Percentiles rank a stretch among this genome's conserved stretches.
Evolutionary conservation across 306 rosid species (phyloP).

Genomic region (Medicago arabica): DNA sequence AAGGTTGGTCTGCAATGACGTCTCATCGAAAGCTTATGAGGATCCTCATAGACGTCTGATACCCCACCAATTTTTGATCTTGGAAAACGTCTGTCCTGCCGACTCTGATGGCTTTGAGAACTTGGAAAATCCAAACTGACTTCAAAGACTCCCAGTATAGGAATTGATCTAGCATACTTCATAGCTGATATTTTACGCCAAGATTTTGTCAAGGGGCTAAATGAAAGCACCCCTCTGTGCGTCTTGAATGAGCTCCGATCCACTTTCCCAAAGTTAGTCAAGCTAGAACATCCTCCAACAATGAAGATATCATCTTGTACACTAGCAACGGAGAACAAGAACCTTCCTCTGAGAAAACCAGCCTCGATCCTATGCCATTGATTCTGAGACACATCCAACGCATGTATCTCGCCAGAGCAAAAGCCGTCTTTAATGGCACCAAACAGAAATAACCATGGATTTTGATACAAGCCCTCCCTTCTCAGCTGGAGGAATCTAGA

Average conservation of each 20-base stretch:
- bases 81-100: slow-evolving; percentile 82
- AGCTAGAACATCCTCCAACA: slow-evolving; percentile 97
- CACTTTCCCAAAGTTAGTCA: slow-evolving; percentile 83
- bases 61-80: slow-evolving; percentile 80
- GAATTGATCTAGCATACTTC: slow-evolving; percentile 88
- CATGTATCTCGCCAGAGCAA: slow-evolving; percentile 96
- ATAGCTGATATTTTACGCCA: slow-evolving; percentile 92
- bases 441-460: slow-evolving; percentile 90
- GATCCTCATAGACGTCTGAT: slow-evolving; percentile 96
- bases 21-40: slow-evolving; percentile 90
- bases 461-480: slow-evolving; percentile 79
- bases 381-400: slow-evolving; percentile 75
- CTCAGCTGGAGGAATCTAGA: slow-evolving; percentile 89
- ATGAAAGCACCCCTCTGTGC: slow-evolving; percentile 83
- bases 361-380: slow-evolving; percentile 93
- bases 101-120: slow-evolving; percentile 66
- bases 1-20: slow-evolving; percentile 69
- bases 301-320: slow-evolving; percentile 81
- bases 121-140: slow-evolving; percentile 69
- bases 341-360: slow-evolving; percentile 81
- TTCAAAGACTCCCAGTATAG: slow-evolving; percentile 84
- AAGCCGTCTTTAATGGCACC: slow-evolving; percentile 92
- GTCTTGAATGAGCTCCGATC: slow-evolving; percentile 95
- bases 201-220: slow-evolving; percentile 88
- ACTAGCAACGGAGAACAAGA: slow-evolving; percentile 87